Base-by-base conservation (phyloP, 805 yeast genomes). In the Lipomyces mesembrius region DNA sequence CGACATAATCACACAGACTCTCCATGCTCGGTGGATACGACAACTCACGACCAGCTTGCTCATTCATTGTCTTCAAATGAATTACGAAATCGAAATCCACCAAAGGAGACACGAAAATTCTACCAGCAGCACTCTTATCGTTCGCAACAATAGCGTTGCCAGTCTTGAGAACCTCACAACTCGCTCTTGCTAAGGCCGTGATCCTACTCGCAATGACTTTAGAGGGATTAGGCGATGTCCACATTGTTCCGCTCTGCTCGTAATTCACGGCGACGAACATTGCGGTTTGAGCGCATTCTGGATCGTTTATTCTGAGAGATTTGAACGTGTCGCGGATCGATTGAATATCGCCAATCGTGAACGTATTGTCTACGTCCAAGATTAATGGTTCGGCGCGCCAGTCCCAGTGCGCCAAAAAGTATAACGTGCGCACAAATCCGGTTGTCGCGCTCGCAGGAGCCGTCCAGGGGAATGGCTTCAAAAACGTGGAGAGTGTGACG, bases 371-470 rank as follows among this genome's bases (percentile, higher is more conserved):
- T 71, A 91, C 79, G 74, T 95, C 98, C 67, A 95, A 79, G 62
- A 93, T 85, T 68, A 95, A 79, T 0, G 97, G 89, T 58, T 89
- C 92, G 69, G 90, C 96, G 73, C 86, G 89, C 99, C 99, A 95
- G 77, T 95, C 92, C 99, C 99, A 95, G 55, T 79, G 79, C 32
- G 96, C 83, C 57, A 95, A 77, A 73, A 89, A 90, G 58, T 85
- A 81, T 51, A 95, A 76, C 12, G 88, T 84, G 66, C 95, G 87
- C 66, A 91, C 79, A 75, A 95, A 92, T 5, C 97, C 99, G 63
- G 89, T 84, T 69, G 87, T 88, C 8, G 89, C 87, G 63, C 94
- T 87, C 34, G 88, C 85, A 2, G 99, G 98, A 1, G 86, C 83
- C 0, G 86, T 83, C 79, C 84, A 93, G n/a, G 98, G 97, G 0